A percentile compares a stretch with the other conserved stretches of the same genome.
Conservation (phyloP, 176 grass and related monocot species). For the Carex littledalei region DNA sequence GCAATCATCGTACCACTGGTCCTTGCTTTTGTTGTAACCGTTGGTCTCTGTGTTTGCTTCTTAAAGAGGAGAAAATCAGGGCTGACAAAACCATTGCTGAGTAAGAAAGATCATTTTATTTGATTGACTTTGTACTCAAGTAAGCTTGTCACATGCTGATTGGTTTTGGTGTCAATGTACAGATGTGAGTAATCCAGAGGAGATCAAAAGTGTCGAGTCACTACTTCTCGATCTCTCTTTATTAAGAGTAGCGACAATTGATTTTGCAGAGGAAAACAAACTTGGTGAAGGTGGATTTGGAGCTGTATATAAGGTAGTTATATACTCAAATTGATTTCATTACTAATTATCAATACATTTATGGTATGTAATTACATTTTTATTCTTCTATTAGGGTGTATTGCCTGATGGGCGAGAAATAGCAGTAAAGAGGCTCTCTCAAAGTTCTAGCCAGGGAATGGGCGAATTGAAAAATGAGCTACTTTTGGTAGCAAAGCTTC, state of each 20-base stretch:
- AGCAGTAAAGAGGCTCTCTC: slow-evolving; percentile 22
- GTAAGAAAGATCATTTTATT: slow-evolving; percentile 5
- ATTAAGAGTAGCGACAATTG: slow-evolving; percentile 35
- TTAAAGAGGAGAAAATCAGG: neutral
- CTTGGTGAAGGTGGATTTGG: slow-evolving; percentile 66
- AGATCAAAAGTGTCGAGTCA: slow-evolving; percentile 24
- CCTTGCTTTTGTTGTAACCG: neutral
- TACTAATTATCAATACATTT: neutral
- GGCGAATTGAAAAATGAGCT: slow-evolving; percentile 28
- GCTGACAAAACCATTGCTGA: neutral
- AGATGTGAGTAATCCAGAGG: slow-evolving; percentile 6
- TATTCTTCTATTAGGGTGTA: slow-evolving; percentile 2
- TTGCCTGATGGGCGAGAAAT: slow-evolving; percentile 23
- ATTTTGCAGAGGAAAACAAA: slow-evolving; percentile 51
- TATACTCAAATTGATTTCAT: neutral
- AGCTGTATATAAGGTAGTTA: slow-evolving; percentile 46
- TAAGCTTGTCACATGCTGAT: neutral
- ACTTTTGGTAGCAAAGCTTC: slow-evolving; percentile 27
- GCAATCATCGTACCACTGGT: slow-evolving; percentile 2
- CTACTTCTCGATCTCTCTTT: slow-evolving; percentile 33
- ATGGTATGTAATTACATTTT: neutral
- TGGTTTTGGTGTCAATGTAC: slow-evolving; percentile 1
- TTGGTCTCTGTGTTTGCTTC: neutral
- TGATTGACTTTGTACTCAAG: neutral
- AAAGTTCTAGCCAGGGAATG: slow-evolving; percentile 11